Base-by-base conservation (phyloP, 106 monocot species). In the Allium fistulosum region DNA sequence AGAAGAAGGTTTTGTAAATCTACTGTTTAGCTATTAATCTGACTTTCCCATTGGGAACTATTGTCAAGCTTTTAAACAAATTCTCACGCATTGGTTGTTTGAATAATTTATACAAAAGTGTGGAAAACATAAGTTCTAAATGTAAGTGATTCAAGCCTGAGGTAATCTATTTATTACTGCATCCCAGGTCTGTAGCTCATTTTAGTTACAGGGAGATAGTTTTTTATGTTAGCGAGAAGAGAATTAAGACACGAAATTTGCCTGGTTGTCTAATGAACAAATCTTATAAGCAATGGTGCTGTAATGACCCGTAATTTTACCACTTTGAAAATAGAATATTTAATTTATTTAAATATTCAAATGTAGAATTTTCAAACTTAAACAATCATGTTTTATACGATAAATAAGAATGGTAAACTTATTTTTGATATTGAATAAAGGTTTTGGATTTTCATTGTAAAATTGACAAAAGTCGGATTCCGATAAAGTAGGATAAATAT, bases 21-120 rank as follows among this genome's bases (percentile, higher is more conserved):
- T 72, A 9, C 4, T 72, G 17, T 62, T 63, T 27, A 63, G 47
- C 48, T 47, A 22, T 18, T 52, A n/a, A n/a, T n/a, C n/a, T 72
- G 22, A 59, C 72, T 13, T 11, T 53, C 4, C 72, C 63, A 28
- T 14, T 72, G 18, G 63, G 72, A 6, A 26, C 52, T 26, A 10
- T 63, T 26, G 28, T 63, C 26, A 62, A 62, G 51, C 15, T 51
- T 17, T 26, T 72, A 15, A 52, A 49, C 13, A 46, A 17, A 51
- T 26, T 15, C 12, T 48, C 28, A 14, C 12, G 17, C 14, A 57
- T 71, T 16, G 27, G 59, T 4, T 71, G 27, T 59, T 26, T 71
- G 8, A 59, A 57, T 8, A 71, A 59, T n/a, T 11, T 71, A 10
- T 59, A 71, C 37, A 47, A 16, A 7, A 47, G 46, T 59, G 27